phyloP scores from a whole-genome alignment of 768 basidiomycete genomes.

The Kwoniella botswanensis region DNA sequence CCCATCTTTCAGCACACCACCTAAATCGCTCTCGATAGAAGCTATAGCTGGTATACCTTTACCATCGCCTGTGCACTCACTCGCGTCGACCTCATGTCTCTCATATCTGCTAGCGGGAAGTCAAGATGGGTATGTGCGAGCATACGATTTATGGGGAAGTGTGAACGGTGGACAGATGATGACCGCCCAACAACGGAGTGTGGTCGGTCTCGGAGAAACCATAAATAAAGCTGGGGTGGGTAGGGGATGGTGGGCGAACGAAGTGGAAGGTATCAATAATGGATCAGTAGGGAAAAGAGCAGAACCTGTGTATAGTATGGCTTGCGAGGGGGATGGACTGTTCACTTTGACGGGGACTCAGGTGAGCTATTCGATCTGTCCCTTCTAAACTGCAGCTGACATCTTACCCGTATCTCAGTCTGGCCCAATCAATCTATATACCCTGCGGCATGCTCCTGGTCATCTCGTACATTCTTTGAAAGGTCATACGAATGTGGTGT shows the following conservation, averaged over 20 bases:
- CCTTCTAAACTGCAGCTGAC: not conserved
- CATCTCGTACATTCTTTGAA: conserved; percentile 72
- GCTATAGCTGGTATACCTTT: conserved; percentile 90
- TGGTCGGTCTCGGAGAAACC: conserved; percentile 88
- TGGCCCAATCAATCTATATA: conserved; percentile 91
- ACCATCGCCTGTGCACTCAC: conserved; percentile 82
- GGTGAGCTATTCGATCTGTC: conserved; percentile 62
- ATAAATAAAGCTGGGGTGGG: conserved; percentile 87
- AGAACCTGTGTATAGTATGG: conserved; percentile 82
- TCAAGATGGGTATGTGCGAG: conserved; percentile 89
- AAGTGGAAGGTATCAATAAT: conserved; percentile 26
- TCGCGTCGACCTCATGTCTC: conserved; percentile 84
- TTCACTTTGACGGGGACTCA: conserved; percentile 89
- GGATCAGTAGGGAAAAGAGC: conserved; percentile 24
- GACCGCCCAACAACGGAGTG: conserved; percentile 84
- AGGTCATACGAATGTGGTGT: conserved; percentile 74
- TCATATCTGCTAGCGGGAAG: conserved; percentile 87
- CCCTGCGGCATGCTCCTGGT: conserved; percentile 90
- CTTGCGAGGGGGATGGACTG: conserved; percentile 88
- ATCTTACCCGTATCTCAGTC: conserved; percentile 61
- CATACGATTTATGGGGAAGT: conserved; percentile 87
- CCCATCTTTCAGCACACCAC: conserved; percentile 37
- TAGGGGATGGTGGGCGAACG: conserved; percentile 89
- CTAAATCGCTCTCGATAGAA: conserved; percentile 79
- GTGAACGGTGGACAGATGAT: conserved; percentile 86